Percentiles rank a stretch among this genome's conserved stretches.
phyloP scores from a whole-genome alignment of 331 rosid genomes.

The Quercus lobata region DNA sequence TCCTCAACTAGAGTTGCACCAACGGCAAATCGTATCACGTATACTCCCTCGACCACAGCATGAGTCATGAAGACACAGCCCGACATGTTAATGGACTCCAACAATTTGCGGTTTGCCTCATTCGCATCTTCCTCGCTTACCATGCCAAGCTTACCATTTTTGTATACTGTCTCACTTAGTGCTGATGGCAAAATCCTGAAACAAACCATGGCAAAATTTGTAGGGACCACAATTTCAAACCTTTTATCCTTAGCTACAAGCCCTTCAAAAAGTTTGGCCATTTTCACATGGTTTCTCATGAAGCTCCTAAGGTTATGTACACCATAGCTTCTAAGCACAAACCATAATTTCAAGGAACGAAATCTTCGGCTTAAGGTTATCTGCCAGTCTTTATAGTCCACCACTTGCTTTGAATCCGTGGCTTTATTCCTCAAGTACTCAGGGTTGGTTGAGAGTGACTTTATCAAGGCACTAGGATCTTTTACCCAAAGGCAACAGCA shows the following conservation, averaged over 20 bases:
- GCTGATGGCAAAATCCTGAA: not conserved
- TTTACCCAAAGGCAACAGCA: not conserved
- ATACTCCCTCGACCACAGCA: conserved; percentile 18
- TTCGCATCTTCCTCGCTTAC: conserved; percentile 11
- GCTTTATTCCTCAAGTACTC: not conserved
- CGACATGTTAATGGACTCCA: conserved; percentile 24
- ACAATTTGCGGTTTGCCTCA: conserved; percentile 18
- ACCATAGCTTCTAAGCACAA: not conserved
- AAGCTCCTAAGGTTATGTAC: not conserved
- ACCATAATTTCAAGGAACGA: not conserved
- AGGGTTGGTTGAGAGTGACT: not conserved
- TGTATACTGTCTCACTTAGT: not conserved
- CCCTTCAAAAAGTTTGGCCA: not conserved
- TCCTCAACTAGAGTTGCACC: conserved; percentile 43
- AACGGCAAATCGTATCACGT: conserved; percentile 29
- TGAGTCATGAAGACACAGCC: conserved; percentile 34
- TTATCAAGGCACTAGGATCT: not conserved
- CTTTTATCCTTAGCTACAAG: not conserved
- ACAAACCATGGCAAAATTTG: not conserved
- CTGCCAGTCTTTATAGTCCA: not conserved
- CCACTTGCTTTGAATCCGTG: not conserved
- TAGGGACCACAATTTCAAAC: not conserved
- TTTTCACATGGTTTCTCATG: not conserved
- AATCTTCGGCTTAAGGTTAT: not conserved
- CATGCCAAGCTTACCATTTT: not conserved